Base-by-base conservation (phyloP, 805 yeast species). In the Tetrapisispora fleetii region DNA sequence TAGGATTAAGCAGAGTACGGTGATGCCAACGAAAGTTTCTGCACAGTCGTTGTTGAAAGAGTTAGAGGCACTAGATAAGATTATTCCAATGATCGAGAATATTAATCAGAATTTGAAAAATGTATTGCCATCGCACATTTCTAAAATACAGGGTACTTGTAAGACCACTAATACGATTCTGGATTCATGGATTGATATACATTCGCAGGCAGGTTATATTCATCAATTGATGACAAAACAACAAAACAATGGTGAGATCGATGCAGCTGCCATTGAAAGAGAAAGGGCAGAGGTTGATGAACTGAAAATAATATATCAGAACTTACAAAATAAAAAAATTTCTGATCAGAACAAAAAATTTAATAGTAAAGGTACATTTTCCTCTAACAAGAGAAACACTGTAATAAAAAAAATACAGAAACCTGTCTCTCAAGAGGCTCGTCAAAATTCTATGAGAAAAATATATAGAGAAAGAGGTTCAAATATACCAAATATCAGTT, bases 201-300 rank as follows among this genome's bases (percentile, higher is more conserved):
- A 81, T 19, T 79, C 83, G 16, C 85, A 81, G 56, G 76, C 83
- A 21, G 74, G 75, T 35, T 77, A 78, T 56, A 75, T 81, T 4
- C 67, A 71, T 27, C 71, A 73, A 10, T 59, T 78, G 18, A 65
- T 79, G 52, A 68, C 69, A 46, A 73, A 74, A 48, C 28, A 18
- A n/a, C 48, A 46, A 28, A 5, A 1, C 4, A 3, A 16, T 14
- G 48, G 48, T 33, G 40, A 13, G 52, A 47, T 52, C 62, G 57
- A 60, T 53, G 46, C 60, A 53, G 45, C 49, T 14, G 47, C 50
- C 13, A 46, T 51, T 5, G 54, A 54, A 36, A 49, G 40, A 37
- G 57, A 57, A 42, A 45, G 32, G 11, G 46, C 46, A 19, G 61
- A 58, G 30, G 52, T 58, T 4, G 57, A 55, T 30, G 48, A 48